A percentile compares a stretch with the other conserved stretches of the same genome.
These are phyloP conservation scores for Zelonia costaricensis DNA, from an alignment of 208 protist genomes.

Conservation along the genomic window DNA sequence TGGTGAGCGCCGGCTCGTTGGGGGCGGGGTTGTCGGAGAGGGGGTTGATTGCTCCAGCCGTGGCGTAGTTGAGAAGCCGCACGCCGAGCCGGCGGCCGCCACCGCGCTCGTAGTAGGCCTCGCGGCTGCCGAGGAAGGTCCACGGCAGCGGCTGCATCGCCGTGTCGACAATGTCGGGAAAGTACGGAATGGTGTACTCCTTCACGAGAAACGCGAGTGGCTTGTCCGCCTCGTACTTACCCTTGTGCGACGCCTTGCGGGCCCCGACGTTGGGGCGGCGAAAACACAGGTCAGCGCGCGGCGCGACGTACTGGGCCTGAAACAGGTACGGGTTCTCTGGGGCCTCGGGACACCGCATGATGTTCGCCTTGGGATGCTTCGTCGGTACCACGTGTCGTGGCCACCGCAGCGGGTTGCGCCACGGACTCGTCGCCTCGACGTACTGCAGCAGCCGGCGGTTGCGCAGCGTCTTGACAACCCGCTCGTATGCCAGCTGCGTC, in stretches of 20 bases:
- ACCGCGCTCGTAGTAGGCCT: slow-evolving; percentile 76
- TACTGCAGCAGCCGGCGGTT: slow-evolving; percentile 68
- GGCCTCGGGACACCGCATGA: slow-evolving; percentile 88
- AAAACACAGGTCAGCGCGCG: slow-evolving; percentile 86
- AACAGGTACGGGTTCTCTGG: slow-evolving; percentile 84
- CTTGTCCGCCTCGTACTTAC: slow-evolving; percentile 79
- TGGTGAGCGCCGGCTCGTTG: slow-evolving; percentile 42
- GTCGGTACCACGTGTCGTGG: slow-evolving; percentile 80
- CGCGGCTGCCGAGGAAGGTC: slow-evolving; percentile 83
- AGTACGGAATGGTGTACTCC: slow-evolving; percentile 87
- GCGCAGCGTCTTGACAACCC: slow-evolving; percentile 48
- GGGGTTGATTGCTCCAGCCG: slow-evolving; percentile 47
- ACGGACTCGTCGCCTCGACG: slow-evolving; percentile 81
- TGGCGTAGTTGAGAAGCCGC: slow-evolving; percentile 56
- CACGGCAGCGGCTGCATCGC: slow-evolving; percentile 81
- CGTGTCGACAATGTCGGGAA: slow-evolving; percentile 88
- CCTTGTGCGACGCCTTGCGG: slow-evolving; percentile 62
- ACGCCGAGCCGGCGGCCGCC: slow-evolving; percentile 68
- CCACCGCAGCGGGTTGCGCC: slow-evolving; percentile 86
- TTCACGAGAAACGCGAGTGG: slow-evolving; percentile 61
- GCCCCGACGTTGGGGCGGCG: slow-evolving; percentile 72
- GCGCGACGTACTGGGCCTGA: slow-evolving; percentile 78
- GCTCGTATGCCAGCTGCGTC: slow-evolving; percentile 45
- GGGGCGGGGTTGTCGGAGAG: slow-evolving; percentile 68
- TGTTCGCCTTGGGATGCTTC: slow-evolving; percentile 81